Evolutionary conservation across 176 grass and related monocot genomes (phyloP), one percentile per base, ranked within the genome.

Genomic region (Saccharum spontaneum): DNA sequence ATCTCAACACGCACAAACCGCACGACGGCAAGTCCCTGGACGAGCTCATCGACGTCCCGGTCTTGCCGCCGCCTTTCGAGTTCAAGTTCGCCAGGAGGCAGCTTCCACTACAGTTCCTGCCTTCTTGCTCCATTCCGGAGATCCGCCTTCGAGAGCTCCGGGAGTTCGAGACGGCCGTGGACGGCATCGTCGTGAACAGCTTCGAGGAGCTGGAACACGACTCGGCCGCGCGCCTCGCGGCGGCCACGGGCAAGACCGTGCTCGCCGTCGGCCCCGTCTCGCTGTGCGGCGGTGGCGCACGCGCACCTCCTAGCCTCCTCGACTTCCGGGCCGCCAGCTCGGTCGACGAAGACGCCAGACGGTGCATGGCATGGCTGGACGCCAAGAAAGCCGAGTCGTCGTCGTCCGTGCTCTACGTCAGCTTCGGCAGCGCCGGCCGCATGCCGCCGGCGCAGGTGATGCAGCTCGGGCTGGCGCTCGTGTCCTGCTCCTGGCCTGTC

Each of bases 351-450:
- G 81, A 87, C 41, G 46, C 78, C 6, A 40, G 28, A 23, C 48
- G 38, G 43, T 94, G 87, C 82, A 77, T 88, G 69, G 45, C 61
- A 12, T 94, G 93, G 93, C 82, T 94, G 8, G 75, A 90, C 61
- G 66, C 79, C 45, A 88, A 82, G 82, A 88, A 86, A 23, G 74
- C 20, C 3, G 63, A 46, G 45, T 46, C 49, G 49, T 18, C 16
- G 49, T 17, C 37, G 24, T 92, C 93, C 3, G 93, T 92, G 67
- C 20, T 92, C 1, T 94, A 92, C 66, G 87, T 92, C 31, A 89
- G 89, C 74, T 94, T 94, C 28, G 46, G 87, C 71, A 94, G 92
- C 67, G 84, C 80, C 3, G 90, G 76, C 17, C 73, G 33, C 41
- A 85, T 94, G 62, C 4, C 78, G 7, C 71, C 84, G 0, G 65